Conservation (phyloP, 2,329 filamentous ascomycete species). For the Corinectria fuckeliana region DNA sequence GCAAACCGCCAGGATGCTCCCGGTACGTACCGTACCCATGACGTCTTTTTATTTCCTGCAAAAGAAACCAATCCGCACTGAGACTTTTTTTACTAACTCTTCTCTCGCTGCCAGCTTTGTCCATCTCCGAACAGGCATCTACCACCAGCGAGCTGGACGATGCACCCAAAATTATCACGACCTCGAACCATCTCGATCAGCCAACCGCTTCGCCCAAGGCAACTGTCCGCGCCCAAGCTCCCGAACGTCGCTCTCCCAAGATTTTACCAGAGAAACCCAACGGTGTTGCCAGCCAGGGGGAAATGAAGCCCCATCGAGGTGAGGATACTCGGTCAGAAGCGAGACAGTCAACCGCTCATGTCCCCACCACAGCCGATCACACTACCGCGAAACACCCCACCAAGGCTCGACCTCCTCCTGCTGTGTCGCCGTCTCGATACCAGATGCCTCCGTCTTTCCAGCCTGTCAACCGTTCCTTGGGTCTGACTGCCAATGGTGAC, state of each 20-base stretch:
- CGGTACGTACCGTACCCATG: constrained; percentile 29
- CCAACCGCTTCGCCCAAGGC: constrained; percentile 27
- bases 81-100: constrained; percentile 21
- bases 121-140: constrained; percentile 26
- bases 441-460: constrained; percentile 54
- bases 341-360: constrained; percentile 12
- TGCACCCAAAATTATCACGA: constrained; percentile 19
- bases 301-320: constrained; percentile 28
- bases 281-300: constrained; percentile 21
- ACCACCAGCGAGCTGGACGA: constrained; percentile 23
- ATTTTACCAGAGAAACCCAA: constrained; percentile 23
- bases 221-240: constrained; percentile 15
- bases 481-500: constrained; percentile 43
- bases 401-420: constrained; percentile 40
- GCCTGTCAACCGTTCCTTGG: constrained; percentile 42
- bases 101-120: constrained; percentile 17
- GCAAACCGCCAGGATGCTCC: constrained; percentile 24
- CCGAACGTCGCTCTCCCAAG: constrained; percentile 9
- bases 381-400: constrained; percentile 21
- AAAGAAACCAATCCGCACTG: neutral
- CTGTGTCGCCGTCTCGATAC: constrained; percentile 46
- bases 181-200: constrained; percentile 31
- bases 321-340: constrained; percentile 12
- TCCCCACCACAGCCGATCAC: constrained; percentile 22
- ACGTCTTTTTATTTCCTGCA: constrained; percentile 1